Conservation (phyloP, 768 basidiomycete species). For the Scleroderma citrinum region DNA sequence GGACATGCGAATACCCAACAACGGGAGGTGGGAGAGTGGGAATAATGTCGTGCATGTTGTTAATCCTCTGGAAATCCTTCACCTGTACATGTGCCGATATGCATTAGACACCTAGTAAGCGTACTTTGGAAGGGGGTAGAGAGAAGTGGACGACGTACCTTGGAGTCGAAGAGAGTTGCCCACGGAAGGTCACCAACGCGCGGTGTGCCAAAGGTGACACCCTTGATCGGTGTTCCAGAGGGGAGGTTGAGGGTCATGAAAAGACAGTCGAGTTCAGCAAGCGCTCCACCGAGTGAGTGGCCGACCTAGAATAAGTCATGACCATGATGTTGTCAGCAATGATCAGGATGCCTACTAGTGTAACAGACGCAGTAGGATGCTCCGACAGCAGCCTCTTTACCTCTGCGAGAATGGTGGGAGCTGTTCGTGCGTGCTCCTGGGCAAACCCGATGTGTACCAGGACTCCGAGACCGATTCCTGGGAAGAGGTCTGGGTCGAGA, state of each 20-base stretch:
- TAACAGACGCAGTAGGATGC: constrained; percentile 35
- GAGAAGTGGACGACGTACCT: constrained; percentile 9
- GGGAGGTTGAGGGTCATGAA: constrained; percentile 46
- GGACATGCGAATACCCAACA: constrained; percentile 40
- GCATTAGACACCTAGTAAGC: not conserved
- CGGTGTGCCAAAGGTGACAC: constrained; percentile 28
- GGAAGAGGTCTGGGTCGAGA: constrained; percentile 47
- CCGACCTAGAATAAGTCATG: constrained; percentile 27
- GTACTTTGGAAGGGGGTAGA: not conserved
- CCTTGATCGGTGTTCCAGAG: constrained; percentile 25
- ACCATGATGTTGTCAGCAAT: not conserved
- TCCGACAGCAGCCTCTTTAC: constrained; percentile 35
- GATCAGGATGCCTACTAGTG: constrained; percentile 27
- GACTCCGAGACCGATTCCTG: constrained; percentile 41
- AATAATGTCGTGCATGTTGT: constrained; percentile 36
- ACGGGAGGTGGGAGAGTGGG: constrained; percentile 52
- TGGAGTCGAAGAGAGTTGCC: constrained; percentile 23
- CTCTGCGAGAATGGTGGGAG: constrained; percentile 37
- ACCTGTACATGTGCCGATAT: constrained; percentile 12
- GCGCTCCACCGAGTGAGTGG: constrained; percentile 48
- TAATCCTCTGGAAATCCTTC: constrained; percentile 22
- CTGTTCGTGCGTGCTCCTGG: constrained; percentile 43
- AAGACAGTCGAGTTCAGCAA: constrained; percentile 46
- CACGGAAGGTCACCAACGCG: constrained; percentile 25
- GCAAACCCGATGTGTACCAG: constrained; percentile 52